A percentile compares a stretch with the other conserved stretches of the same genome.
phyloP scores from a whole-genome alignment of 2,329 filamentous ascomycete genomes.

The Ophiostoma quercus region DNA sequence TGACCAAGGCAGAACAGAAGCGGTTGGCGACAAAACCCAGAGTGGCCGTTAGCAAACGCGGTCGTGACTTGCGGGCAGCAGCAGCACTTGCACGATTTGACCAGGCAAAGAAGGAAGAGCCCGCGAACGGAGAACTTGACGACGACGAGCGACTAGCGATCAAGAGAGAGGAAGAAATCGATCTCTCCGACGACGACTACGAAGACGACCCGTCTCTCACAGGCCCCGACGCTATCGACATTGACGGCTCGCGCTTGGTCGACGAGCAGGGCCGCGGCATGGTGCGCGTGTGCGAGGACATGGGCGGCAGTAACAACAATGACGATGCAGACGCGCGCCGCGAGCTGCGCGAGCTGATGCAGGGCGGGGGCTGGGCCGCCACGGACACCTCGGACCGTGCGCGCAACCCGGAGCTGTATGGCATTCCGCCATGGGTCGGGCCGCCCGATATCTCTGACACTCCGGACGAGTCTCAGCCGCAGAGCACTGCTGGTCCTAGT shows the following conservation, averaged over 20 bases:
- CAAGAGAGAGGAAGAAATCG: conserved; percentile 31
- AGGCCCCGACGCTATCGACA: conserved; percentile 54
- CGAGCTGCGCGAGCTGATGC: conserved; percentile 62
- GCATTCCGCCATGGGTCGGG: neutral
- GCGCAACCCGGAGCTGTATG: neutral
- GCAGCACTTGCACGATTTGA: conserved; percentile 72
- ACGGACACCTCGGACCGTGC: neutral
- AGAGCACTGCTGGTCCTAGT: neutral
- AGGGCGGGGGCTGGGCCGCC: conserved; percentile 32
- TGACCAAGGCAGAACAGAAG: conserved; percentile 35
- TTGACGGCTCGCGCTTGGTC: conserved; percentile 57
- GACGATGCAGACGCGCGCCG: conserved; percentile 30
- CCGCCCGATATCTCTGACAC: neutral
- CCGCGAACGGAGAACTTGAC: conserved; percentile 33
- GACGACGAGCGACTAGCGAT: conserved; percentile 34
- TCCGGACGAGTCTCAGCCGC: neutral
- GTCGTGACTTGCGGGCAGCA: conserved; percentile 68
- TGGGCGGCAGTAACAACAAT: conserved; percentile 27
- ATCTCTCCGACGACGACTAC: conserved; percentile 41
- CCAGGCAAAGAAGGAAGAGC: conserved; percentile 42
- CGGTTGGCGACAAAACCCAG: conserved; percentile 60
- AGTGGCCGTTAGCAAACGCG: conserved; percentile 68
- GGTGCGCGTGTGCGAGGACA: conserved; percentile 68
- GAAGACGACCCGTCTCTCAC: conserved; percentile 45
- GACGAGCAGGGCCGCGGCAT: conserved; percentile 63